phyloP scores from a whole-genome alignment of 2,329 filamentous ascomycete species.

The Sporothrix brunneoviolacea region DNA sequence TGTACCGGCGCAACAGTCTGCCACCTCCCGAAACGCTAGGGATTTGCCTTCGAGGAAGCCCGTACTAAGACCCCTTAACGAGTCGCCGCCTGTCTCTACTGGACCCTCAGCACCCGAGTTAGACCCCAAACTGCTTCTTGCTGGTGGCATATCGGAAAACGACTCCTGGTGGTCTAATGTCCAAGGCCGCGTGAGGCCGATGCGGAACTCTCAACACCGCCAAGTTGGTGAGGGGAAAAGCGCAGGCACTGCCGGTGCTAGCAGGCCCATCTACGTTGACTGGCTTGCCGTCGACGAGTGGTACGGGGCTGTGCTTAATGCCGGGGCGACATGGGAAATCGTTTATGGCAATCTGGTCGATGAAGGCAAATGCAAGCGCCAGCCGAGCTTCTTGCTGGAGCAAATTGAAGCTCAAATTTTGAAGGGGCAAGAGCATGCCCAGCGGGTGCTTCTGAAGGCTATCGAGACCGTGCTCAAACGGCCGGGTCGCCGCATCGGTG shows the following conservation, averaged over 20 bases:
- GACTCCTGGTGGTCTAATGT: conserved; percentile 74
- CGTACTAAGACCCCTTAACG: too few relatives aligned
- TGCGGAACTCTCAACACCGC: not conserved
- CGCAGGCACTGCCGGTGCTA: conserved; percentile 22
- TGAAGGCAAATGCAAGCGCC: conserved; percentile 25
- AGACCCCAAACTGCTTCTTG: conserved; percentile 66
- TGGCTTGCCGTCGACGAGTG: conserved; percentile 67
- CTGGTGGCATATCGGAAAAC: conserved; percentile 74
- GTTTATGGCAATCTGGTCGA: conserved; percentile 49
- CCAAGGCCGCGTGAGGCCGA: conserved; percentile 31
- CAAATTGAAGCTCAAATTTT: conserved; percentile 41
- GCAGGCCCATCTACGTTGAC: conserved; percentile 54
- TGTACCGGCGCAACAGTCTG: conserved; percentile 6
- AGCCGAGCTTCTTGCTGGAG: conserved; percentile 30
- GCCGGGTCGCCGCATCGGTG: conserved; percentile 61
- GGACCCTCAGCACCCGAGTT: conserved; percentile 48
- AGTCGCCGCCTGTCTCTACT: not conserved
- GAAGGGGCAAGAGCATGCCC: conserved; percentile 60
- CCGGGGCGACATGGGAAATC: conserved; percentile 60
- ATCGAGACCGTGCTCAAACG: conserved; percentile 75
- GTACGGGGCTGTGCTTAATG: conserved; percentile 64
- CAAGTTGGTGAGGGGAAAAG: conserved; percentile 27
- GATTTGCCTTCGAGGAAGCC: not conserved
- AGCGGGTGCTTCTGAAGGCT: conserved; percentile 66
- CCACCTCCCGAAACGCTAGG: not conserved